phyloP scores from a whole-genome alignment of 495 filamentous ascomycete species.

The Terfezia boudieri region DNA sequence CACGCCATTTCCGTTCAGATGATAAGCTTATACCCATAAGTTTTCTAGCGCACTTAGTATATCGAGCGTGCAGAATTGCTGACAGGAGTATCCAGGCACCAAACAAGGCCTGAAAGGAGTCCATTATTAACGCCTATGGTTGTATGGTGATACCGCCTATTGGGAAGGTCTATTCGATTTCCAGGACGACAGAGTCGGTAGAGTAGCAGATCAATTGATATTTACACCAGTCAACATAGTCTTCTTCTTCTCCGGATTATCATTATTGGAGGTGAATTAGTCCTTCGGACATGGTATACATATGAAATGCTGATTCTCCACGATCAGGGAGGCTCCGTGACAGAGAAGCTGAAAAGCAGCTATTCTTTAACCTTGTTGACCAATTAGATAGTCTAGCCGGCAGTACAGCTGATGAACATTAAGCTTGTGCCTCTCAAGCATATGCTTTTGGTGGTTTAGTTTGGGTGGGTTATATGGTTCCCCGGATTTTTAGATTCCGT shows the following conservation, averaged over 20 bases:
- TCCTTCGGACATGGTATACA: not conserved
- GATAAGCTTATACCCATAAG: too few relatives aligned
- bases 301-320: not conserved
- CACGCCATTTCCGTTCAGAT: too few relatives aligned
- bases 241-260: slow-evolving; percentile 67
- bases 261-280: slow-evolving; percentile 53
- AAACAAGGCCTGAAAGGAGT: too few relatives aligned
- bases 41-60: too few relatives aligned
- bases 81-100: too few relatives aligned
- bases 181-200: slow-evolving; percentile 35
- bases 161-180: slow-evolving; percentile 46
- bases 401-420: slow-evolving; percentile 80
- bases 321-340: not conserved
- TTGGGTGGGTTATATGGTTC: slow-evolving; percentile 32
- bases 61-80: too few relatives aligned
- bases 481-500: not conserved
- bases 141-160: slow-evolving; percentile 68
- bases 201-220: slow-evolving; percentile 69
- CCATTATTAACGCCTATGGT: slow-evolving; percentile 35
- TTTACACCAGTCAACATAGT: slow-evolving; percentile 69
- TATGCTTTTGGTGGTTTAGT: slow-evolving; percentile 64
- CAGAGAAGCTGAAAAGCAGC: slow-evolving; percentile 44
- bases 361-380: slow-evolving; percentile 49
- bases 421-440: slow-evolving; percentile 69
- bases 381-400: slow-evolving; percentile 87